Conservation (phyloP, 106 monocot species). For the Triglochin maritima region DNA sequence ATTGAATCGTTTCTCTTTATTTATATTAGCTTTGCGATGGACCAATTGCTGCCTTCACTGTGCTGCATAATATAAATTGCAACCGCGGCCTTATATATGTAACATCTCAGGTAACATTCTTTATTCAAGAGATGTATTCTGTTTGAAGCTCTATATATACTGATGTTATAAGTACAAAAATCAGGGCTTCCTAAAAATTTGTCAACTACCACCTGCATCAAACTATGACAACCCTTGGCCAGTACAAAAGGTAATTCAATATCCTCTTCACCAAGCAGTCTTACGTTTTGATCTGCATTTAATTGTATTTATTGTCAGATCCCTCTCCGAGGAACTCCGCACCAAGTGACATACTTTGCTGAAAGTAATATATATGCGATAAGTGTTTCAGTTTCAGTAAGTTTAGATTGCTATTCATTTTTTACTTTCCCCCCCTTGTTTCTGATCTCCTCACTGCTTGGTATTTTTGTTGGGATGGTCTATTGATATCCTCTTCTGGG, state of each 20-base stretch:
- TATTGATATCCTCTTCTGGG: too few relatives aligned
- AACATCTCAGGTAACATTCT: slow-evolving; percentile 67
- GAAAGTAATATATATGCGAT: slow-evolving; percentile 88
- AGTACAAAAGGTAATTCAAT: slow-evolving; percentile 62
- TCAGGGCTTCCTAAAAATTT: slow-evolving; percentile 96
- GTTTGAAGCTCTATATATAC: neutral
- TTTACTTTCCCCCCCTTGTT: too few relatives aligned
- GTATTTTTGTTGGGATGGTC: too few relatives aligned
- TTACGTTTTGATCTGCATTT: neutral
- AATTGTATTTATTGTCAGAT: slow-evolving; percentile 34
- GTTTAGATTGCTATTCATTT: too few relatives aligned
- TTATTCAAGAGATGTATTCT: neutral
- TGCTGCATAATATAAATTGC: slow-evolving; percentile 96
- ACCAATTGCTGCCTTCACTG: slow-evolving; percentile 68
- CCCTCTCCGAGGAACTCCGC: slow-evolving; percentile 82
- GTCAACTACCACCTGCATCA: slow-evolving; percentile 65
- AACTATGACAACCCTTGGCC: slow-evolving; percentile 98
- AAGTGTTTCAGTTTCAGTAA: slow-evolving; percentile 87
- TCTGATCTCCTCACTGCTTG: too few relatives aligned
- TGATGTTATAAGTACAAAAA: too few relatives aligned
- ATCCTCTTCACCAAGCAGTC: neutral
- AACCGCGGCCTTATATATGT: slow-evolving; percentile 95
- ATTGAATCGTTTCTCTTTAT: neutral
- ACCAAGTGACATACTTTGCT: slow-evolving; percentile 83
- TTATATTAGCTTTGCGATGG: slow-evolving; percentile 73